Base-by-base conservation (phyloP, 176 grass and related monocot genomes). In the Oryza officinalis region DNA sequence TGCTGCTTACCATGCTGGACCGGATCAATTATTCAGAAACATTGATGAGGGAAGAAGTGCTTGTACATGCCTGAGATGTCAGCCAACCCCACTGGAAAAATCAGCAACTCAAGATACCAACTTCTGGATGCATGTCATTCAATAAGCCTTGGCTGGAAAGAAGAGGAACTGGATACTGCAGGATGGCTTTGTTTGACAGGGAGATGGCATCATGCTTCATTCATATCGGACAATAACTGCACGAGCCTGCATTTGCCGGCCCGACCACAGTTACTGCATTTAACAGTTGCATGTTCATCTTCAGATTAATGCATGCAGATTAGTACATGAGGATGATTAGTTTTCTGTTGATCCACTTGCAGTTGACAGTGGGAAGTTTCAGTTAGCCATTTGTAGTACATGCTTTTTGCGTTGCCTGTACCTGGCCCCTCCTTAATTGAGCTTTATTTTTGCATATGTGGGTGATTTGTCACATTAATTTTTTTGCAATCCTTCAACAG, bases 171-270 rank as follows among this genome's bases (percentile, higher is more conserved):
- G 87, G 45, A 37, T 20, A 61, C 49, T 43, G 65, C 47, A 50
- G 52, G 38, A 89, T 63, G 71, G 63, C 22, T 59, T 87, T 57
- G n/a, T 71, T 41, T 49, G 82, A 79, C 60, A 49, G 75, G 2
- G 80, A 90, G 69, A 83, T 73, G 47, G 35, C 84, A 69, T 32
- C 84, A n/a, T 69, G 75, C 45, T 83, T 63, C 80, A 80, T 87
- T 80, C 38, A 90, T 57, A 63, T 83, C 54, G 14, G 33, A 79
- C 74, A 73, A 74, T 63, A 69, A 83, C 74, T 79, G n/a, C 88
- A 79, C 47, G 44, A 63, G 79, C n/a, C 33, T 49, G 35, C 59
- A 73, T 31, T 68, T 67, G 84, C 74, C 84, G 86, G 57, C 66
- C 35, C 2, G 60, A 33, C 13, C 50, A 72, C 33, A 69, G 31